Percentiles rank a stretch among this genome's conserved stretches.
Conservation (phyloP, 2,329 filamentous ascomycete genomes). For the Trichoderma gracile region DNA sequence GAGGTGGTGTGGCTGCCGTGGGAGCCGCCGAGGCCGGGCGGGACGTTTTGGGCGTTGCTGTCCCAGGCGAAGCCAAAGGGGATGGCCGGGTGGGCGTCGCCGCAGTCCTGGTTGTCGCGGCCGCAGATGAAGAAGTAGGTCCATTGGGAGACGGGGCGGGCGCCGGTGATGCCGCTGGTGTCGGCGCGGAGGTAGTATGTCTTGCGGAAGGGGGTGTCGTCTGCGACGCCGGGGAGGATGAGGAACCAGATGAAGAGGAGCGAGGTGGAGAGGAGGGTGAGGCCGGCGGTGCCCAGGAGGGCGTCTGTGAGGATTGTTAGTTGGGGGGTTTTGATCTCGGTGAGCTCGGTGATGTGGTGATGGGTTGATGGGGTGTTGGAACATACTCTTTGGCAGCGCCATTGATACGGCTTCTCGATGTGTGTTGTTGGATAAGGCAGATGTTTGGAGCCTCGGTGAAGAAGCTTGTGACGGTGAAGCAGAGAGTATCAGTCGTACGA, state of each 20-base stretch:
- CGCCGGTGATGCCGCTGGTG: constrained; percentile 70
- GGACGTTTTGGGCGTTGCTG: constrained; percentile 46
- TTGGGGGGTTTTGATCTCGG: neutral
- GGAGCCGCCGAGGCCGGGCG: constrained; percentile 48
- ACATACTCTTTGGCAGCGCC: too few species aligned
- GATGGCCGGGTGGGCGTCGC: constrained; percentile 60
- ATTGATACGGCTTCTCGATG: too few species aligned
- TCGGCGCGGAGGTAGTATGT: constrained; percentile 86
- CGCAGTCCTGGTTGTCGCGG: constrained; percentile 64
- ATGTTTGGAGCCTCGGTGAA: too few species aligned
- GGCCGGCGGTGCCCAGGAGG: constrained; percentile 45
- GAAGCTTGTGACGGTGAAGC: too few species aligned
- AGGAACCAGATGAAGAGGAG: constrained; percentile 60
- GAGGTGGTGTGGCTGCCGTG: constrained; percentile 59
- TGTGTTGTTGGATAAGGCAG: too few species aligned
- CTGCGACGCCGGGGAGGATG: constrained; percentile 56
- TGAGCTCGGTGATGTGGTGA: too few species aligned
- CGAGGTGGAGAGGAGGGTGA: constrained; percentile 53
- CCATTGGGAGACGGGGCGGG: constrained; percentile 73
- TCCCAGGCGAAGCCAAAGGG: constrained; percentile 73
- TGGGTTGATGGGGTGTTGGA: neutral
- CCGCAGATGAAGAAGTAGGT: constrained; percentile 87
- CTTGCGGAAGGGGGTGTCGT: constrained; percentile 60
- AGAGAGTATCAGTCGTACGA: neutral
- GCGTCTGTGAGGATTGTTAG: constrained; percentile 39